phyloP scores from a whole-genome alignment of 2,329 filamentous ascomycete species.

The Cytospora leucostoma region DNA sequence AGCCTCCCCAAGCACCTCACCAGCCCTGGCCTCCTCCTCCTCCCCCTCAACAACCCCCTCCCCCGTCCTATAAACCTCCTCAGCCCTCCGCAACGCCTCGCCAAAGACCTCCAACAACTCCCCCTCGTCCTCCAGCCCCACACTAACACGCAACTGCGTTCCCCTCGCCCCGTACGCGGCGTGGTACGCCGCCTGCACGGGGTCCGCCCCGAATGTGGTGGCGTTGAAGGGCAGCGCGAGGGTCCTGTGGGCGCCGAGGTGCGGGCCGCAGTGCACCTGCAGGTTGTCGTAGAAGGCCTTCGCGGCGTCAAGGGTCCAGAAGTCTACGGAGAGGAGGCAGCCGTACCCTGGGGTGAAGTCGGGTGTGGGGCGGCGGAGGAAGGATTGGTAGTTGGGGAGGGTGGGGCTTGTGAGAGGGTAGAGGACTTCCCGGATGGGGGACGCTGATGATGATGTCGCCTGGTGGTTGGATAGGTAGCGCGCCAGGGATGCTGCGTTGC shows the following conservation, averaged over 20 bases:
- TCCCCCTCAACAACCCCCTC: not conserved
- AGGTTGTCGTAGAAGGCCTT: constrained; percentile 52
- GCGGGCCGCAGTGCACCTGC: constrained; percentile 53
- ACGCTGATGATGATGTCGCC: constrained; percentile 38
- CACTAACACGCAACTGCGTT: constrained; percentile 49
- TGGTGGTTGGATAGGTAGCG: constrained; percentile 45
- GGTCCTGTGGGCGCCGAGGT: constrained; percentile 55
- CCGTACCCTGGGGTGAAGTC: constrained; percentile 57
- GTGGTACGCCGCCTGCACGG: constrained; percentile 41
- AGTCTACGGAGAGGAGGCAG: constrained; percentile 55
- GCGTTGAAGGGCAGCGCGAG: constrained; percentile 51
- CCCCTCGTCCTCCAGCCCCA: constrained; percentile 48
- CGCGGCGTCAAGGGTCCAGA: constrained; percentile 44
- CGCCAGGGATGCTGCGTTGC: constrained; percentile 54
- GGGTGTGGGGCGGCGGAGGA: constrained; percentile 41
- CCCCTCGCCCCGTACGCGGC: constrained; percentile 41
- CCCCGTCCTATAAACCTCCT: not conserved
- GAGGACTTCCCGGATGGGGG: constrained; percentile 43
- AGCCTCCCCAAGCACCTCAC: not conserved
- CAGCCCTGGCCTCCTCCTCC: not conserved
- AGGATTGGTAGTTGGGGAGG: constrained; percentile 41
- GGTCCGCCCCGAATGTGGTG: constrained; percentile 44
- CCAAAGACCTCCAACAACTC: constrained; percentile 44
- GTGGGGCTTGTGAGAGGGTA: constrained; percentile 45
- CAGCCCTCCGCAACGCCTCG: constrained; percentile 38